A percentile compares a stretch with the other conserved stretches of the same genome.
These are phyloP conservation scores for Carex arenaria DNA, from an alignment of 202 grass and related monocot species.

Conservation along the genomic window DNA sequence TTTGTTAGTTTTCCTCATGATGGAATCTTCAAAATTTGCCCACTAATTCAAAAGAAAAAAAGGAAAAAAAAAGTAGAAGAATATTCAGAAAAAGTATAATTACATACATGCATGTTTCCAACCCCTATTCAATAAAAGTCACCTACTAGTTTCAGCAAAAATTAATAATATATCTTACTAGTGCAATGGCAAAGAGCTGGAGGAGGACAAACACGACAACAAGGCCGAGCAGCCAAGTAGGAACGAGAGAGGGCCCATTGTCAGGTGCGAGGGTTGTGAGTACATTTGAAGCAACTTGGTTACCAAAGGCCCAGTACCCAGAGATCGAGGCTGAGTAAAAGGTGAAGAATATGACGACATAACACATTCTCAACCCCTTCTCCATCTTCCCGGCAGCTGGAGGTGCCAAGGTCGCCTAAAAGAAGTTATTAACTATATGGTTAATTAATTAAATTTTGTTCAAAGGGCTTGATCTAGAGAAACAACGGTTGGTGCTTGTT, in stretches of 20 bases:
- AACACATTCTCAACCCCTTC: conserved; percentile 76
- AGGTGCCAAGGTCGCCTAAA: conserved; percentile 87
- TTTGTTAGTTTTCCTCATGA: neutral
- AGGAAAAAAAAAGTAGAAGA: neutral
- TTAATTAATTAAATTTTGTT: neutral
- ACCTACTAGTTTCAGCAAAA: neutral
- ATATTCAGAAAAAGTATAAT: neutral
- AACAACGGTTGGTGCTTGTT: neutral
- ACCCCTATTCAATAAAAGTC: neutral
- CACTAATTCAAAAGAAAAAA: neutral
- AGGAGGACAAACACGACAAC: conserved; percentile 71
- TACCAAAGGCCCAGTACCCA: conserved; percentile 95
- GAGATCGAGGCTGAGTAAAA: conserved; percentile 71
- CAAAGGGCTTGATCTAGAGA: neutral
- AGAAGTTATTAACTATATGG: neutral
- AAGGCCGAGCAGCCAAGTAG: conserved; percentile 69
- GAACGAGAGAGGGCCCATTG: conserved; percentile 53
- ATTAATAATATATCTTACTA: conserved; percentile 34
- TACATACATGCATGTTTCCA: neutral
- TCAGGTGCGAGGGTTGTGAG: conserved; percentile 82
- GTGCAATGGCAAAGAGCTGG: conserved; percentile 75
- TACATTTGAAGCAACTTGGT: conserved; percentile 69
- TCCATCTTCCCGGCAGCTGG: conserved; percentile 97
- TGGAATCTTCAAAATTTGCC: neutral
- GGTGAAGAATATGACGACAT: conserved; percentile 52